phyloP scores from a whole-genome alignment of 2,329 filamentous ascomycete species.

The Zymoseptoria tritici region DNA sequence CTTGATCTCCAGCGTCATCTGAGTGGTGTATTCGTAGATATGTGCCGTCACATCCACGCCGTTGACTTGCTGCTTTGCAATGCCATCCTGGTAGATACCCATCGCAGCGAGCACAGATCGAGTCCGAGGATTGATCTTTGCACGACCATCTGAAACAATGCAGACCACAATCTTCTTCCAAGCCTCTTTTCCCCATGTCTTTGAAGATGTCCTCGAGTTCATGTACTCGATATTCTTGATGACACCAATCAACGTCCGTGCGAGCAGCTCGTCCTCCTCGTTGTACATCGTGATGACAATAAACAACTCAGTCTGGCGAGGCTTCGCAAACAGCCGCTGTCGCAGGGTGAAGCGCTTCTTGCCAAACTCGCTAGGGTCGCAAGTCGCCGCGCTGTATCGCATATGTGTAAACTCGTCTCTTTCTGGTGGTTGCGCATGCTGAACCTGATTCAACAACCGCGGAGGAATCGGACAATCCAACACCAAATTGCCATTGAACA shows the following conservation, averaged over 20 bases:
- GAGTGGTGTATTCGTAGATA: conserved; percentile 88
- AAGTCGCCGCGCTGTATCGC: conserved; percentile 91
- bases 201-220: conserved; percentile 86
- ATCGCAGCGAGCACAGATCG: conserved; percentile 83
- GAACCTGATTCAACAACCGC: conserved; percentile 75
- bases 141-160: conserved; percentile 91
- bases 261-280: conserved; percentile 92
- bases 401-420: conserved; percentile 86
- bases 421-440: conserved; percentile 69
- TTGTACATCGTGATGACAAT: conserved; percentile 99
- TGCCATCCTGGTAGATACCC: conserved; percentile 96
- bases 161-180: conserved; percentile 99
- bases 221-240: conserved; percentile 99
- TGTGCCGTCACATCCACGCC: conserved; percentile 93
- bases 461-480: conserved; percentile 94
- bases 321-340: conserved; percentile 86
- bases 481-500: conserved; percentile 94
- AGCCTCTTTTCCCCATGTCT: conserved; percentile 95
- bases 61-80: conserved; percentile 97
- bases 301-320: conserved; percentile 87
- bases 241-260: conserved; percentile 89
- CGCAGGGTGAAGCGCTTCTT: conserved; percentile 84
- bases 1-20: conserved; percentile 81
- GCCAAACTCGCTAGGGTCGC: conserved; percentile 83
- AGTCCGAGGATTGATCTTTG: conserved; percentile 90